Conservation (phyloP, 225 moss, liverwort and hornwort species). For the Neckera pumila region DNA sequence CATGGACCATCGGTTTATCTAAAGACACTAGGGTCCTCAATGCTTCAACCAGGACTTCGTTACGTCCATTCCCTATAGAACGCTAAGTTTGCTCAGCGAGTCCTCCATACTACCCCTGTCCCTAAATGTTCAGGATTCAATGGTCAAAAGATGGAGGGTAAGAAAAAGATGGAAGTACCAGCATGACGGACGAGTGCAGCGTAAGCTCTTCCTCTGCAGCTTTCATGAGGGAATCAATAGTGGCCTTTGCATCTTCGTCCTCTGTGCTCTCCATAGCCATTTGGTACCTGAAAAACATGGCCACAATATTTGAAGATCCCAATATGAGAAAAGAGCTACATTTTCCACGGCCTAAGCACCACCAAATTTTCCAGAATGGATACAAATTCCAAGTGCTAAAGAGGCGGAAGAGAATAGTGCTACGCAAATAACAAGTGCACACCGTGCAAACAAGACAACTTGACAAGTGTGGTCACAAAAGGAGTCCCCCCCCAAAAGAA, state of each 20-base stretch:
- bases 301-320: neutral
- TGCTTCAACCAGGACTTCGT: neutral
- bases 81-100: neutral
- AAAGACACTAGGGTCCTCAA: neutral
- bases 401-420: neutral
- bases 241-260: slow-evolving; percentile 41
- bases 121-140: neutral
- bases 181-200: slow-evolving; percentile 48
- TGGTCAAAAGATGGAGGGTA: neutral
- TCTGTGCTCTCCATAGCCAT: slow-evolving; percentile 62
- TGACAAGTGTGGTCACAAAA: neutral
- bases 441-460: neutral
- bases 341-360: neutral
- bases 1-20: neutral
- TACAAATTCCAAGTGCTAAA: neutral
- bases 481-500: neutral
- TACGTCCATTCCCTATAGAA: neutral
- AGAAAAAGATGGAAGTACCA: slow-evolving; percentile 8
- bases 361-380: neutral
- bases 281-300: slow-evolving; percentile 33
- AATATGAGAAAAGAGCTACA: neutral
- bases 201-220: slow-evolving; percentile 62
- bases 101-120: neutral
- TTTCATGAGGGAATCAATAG: slow-evolving; percentile 33
- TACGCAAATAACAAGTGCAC: neutral